Evolutionary conservation across 352 stramenopile genomes (phyloP).

Genomic region (Phytophthora fragariaefolia): DNA sequence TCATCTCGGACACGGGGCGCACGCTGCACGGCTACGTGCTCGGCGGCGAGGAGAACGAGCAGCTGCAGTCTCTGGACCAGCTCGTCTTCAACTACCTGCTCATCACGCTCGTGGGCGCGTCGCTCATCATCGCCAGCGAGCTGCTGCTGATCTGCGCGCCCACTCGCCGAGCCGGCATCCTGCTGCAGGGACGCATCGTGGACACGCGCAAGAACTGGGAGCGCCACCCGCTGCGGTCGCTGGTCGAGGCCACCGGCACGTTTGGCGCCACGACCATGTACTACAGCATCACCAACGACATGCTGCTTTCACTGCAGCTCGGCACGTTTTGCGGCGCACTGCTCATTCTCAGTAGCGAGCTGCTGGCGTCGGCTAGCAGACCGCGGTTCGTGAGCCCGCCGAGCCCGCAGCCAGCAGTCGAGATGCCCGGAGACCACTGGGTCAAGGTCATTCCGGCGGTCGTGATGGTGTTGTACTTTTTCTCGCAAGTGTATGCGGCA

Average conservation of each 20-base stretch:
- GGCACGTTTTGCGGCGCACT: slow-evolving; percentile 68
- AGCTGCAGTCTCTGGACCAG: slow-evolving; percentile 55
- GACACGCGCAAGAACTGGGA: slow-evolving; percentile 76
- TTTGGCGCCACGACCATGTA: slow-evolving; percentile 64
- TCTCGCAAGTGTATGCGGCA: slow-evolving; percentile 58
- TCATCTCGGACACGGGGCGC: slow-evolving; percentile 58
- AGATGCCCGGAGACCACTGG: slow-evolving; percentile 75
- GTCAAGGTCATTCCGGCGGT: slow-evolving; percentile 74
- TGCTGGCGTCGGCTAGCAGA: slow-evolving; percentile 38
- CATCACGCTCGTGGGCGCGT: slow-evolving; percentile 77
- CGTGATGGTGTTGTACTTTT: slow-evolving; percentile 72
- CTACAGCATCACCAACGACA: slow-evolving; percentile 63
- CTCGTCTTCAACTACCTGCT: slow-evolving; percentile 76
- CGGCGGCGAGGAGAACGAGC: slow-evolving; percentile 19
- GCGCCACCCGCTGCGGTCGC: slow-evolving; percentile 56
- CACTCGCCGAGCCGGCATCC: slow-evolving; percentile 60
- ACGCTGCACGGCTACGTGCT: slow-evolving; percentile 58
- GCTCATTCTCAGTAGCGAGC: slow-evolving; percentile 65
- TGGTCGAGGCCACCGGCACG: slow-evolving; percentile 63
- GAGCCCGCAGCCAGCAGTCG: slow-evolving; percentile 40
- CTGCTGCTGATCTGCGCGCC: slow-evolving; percentile 74
- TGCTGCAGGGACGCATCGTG: slow-evolving; percentile 77
- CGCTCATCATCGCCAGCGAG: slow-evolving; percentile 80
- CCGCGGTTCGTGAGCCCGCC: slow-evolving; percentile 26
- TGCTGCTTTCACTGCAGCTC: slow-evolving; percentile 74